Evolutionary conservation across 306 rosid genomes (phyloP).

Genomic region (Crotalaria pallida): DNA sequence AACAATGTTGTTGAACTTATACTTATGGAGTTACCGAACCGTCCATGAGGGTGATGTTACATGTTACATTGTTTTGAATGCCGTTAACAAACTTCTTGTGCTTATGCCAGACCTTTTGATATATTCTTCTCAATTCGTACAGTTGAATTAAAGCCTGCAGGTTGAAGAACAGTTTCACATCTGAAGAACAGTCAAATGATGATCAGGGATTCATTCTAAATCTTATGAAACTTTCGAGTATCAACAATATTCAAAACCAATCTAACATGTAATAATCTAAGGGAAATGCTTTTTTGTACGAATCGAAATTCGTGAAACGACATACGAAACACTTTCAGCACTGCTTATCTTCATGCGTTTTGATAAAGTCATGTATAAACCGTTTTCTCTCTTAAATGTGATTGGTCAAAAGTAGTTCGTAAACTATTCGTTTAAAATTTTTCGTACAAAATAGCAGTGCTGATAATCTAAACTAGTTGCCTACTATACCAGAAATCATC

Average conservation of each 20-base stretch:
- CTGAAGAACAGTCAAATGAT: slow-evolving; percentile 35
- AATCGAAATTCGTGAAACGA: too few species aligned
- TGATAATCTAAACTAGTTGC: background rate
- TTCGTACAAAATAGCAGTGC: too few species aligned
- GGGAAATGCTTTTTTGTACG: too few species aligned
- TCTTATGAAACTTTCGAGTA: background rate
- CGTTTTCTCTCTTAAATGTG: too few species aligned
- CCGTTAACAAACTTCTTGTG: slow-evolving; percentile 30
- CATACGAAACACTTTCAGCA: too few species aligned
- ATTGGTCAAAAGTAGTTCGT: too few species aligned
- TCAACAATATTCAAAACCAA: background rate
- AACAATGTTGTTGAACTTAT: slow-evolving; percentile 8
- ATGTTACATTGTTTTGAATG: slow-evolving; percentile 51
- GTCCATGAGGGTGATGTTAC: slow-evolving; percentile 17
- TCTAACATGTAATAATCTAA: too few species aligned
- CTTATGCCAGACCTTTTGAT: slow-evolving; percentile 31
- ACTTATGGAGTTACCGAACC: slow-evolving; percentile 27
- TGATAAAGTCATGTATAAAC: too few species aligned
- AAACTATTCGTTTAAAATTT: too few species aligned
- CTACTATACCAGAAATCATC: too few species aligned
- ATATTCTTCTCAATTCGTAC: slow-evolving; percentile 55
- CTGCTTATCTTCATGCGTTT: too few species aligned
- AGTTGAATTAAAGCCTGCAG: slow-evolving; percentile 64
- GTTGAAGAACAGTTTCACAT: slow-evolving; percentile 76
- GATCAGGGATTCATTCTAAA: background rate